A percentile compares a stretch with the other conserved stretches of the same genome.
phyloP scores from a whole-genome alignment of 2,329 filamentous ascomycete species.

The Lachnellula suecica region DNA sequence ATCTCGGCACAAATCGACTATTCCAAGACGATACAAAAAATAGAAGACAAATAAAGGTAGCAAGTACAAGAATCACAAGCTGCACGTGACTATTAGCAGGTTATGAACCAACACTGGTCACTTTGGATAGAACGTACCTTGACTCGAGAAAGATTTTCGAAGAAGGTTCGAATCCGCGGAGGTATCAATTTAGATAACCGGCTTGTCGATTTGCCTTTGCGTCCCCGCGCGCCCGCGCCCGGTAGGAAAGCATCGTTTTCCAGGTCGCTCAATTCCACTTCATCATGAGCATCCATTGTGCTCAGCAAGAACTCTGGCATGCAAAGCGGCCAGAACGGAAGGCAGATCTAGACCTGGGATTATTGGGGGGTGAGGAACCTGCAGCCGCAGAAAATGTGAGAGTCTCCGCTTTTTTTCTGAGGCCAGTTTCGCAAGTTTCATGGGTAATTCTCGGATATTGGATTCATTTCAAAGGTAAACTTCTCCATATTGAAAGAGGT shows the following conservation, averaged over 20 bases:
- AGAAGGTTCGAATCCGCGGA: conserved; percentile 4
- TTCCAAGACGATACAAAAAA: conserved; percentile 10
- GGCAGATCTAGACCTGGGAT: neutral
- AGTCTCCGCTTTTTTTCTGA: neutral
- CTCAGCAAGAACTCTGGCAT: neutral
- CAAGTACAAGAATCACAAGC: conserved; percentile 14
- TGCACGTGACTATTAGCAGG: conserved; percentile 13
- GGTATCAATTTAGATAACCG: conserved; percentile 7
- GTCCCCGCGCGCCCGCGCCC: neutral
- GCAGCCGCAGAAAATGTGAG: neutral
- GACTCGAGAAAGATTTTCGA: conserved; percentile 11
- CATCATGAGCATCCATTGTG: neutral
- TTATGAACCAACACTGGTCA: neutral
- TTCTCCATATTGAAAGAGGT: too few species aligned
- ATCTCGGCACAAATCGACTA: conserved; percentile 1
- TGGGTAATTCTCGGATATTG: too few species aligned
- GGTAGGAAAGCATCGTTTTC: conserved; percentile 6
- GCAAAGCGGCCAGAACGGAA: neutral
- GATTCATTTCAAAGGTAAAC: too few species aligned
- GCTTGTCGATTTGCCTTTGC: neutral
- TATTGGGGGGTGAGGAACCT: neutral
- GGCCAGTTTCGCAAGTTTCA: neutral
- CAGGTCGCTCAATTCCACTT: neutral
- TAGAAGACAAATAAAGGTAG: conserved; percentile 12
- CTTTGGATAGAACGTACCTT: conserved; percentile 3